Evolutionary conservation across 257 asterid genomes (phyloP), one percentile per base, ranked within the genome.

Genomic region (Osmanthus fragrans): DNA sequence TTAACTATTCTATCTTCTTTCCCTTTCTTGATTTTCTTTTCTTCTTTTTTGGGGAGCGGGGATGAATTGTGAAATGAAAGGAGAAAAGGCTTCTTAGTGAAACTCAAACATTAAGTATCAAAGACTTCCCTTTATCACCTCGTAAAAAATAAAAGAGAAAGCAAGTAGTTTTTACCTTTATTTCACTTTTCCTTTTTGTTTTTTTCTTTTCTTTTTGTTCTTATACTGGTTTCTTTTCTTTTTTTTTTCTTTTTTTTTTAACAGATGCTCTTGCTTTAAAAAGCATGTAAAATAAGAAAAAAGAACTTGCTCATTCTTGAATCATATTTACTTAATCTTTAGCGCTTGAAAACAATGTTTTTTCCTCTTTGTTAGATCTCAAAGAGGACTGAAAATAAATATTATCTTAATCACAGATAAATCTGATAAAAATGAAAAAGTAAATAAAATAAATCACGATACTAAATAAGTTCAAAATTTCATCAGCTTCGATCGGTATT

Each of bases 101-200:
- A 79, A 79, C 77, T 66, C 70, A 73, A 73, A 79, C 11, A 72
- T 40, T 51, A 64, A 67, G 74, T 58, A 70, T 68, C 27, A 33
- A 81, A 73, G 71, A 60, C 74, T 19, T 73, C 49, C 70, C 30
- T 68, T 77, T 77, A 78, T 37, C 18, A 23, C 70, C 74, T 85
- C 84, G 84, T 78, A 78, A 80, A 82, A 73, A 77, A 69, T 84
- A 67, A 88, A 87, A 84, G 89, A 72, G 73, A 84, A 83, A 82
- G 85, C 86, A 37, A 80, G 75, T 74, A 71, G 47, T 82, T 80
- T 80, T 85, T 81, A 49, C 79, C 88, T 83, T 83, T 83, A 71
- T 71, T 58, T 78, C 76, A 76, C 85, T 78, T 85, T 82, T 37
- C 66, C 74, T 49, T 76, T 77, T 70, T 33, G 42, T 79, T 39